These are phyloP conservation scores for Leccinum rimulosum DNA, from an alignment of 768 basidiomycete species.

Conservation along the genomic window DNA sequence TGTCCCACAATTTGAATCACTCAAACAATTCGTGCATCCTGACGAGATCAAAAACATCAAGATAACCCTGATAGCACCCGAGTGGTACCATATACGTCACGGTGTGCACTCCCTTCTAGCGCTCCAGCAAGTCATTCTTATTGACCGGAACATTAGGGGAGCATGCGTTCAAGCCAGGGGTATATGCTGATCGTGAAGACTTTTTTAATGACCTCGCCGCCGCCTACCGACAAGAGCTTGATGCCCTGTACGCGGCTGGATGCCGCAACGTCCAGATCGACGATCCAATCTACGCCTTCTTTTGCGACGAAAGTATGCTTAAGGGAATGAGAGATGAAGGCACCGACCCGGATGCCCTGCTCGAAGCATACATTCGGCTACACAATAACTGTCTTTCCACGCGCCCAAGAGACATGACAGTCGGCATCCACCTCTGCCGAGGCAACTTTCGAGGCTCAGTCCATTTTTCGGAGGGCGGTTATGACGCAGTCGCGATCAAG, in stretches of 20 bases:
- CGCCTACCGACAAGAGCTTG: background rate
- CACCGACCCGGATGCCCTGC: background rate
- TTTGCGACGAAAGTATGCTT: background rate
- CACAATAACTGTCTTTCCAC: background rate
- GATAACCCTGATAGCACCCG: slow-evolving; percentile 67
- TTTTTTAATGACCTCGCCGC: slow-evolving; percentile 39
- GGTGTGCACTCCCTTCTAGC: slow-evolving; percentile 35
- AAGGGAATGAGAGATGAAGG: background rate
- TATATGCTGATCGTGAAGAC: slow-evolving; percentile 31
- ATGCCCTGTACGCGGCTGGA: background rate
- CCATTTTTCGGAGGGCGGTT: slow-evolving; percentile 30
- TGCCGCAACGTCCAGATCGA: background rate
- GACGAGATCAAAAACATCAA: slow-evolving; percentile 48
- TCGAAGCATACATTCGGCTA: background rate
- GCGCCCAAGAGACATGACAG: slow-evolving; percentile 16
- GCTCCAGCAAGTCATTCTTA: background rate
- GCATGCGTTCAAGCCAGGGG: background rate
- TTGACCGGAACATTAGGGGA: background rate
- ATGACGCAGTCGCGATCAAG: slow-evolving; percentile 39
- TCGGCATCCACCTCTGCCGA: slow-evolving; percentile 46
- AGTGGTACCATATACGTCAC: slow-evolving; percentile 69
- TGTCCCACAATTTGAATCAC: slow-evolving; percentile 56
- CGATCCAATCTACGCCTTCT: background rate
- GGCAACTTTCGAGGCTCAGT: slow-evolving; percentile 33
- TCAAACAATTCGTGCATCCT: slow-evolving; percentile 49